Evolutionary conservation across 2,329 filamentous ascomycete genomes (phyloP), one percentile per base, ranked within the genome.

Genomic region (Alternaria novae-zelandiae): DNA sequence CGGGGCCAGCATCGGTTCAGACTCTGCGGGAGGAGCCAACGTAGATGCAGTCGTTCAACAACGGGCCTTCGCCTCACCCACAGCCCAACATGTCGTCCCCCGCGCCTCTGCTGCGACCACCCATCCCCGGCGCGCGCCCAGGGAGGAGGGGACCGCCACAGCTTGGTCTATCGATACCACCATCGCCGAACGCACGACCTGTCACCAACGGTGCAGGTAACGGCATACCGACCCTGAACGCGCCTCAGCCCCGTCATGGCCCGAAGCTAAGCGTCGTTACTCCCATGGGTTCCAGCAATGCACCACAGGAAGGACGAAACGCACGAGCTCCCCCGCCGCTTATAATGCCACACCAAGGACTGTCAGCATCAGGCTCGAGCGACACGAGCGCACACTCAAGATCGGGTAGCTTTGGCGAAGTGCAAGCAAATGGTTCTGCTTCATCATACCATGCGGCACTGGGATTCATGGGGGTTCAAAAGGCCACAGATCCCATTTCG

Each of bases 121-220:
- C 93, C 65, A 90, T 96, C 60, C 91, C 91, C 43, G 92, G 92
- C 68, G 86, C 79, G 51, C 79, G 80, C 67, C 86, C 85, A 70
- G 83, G 86, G 68, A 89, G 88, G 63, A 83, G 86, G 63, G 86
- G 91, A 67, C 86, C 91, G 57, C 93, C 93, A 26, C 89, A 91
- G 73, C 87, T 98, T 62, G 95, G 94, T 47, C 88, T 98, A 60
- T 92, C 94, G 49, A 98, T 98, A 62, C 95, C 95, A 41, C 90
- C 92, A 1, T 97, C 93, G 36, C 92, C 93, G 53, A 95, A 89
- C 81, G 90, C 86, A 66, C 93, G 94, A 79, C 89, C 94, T 2
- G 88, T 97, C 63, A 87, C 96, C 55, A 87, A 87, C 70, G 85
- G 84, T 70, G 80, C 85, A 74, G 82, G 74, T 13, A 80, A 83